Base-by-base conservation (phyloP, 2,329 filamentous ascomycete species). In the Chrysoporthe austroafricana region DNA sequence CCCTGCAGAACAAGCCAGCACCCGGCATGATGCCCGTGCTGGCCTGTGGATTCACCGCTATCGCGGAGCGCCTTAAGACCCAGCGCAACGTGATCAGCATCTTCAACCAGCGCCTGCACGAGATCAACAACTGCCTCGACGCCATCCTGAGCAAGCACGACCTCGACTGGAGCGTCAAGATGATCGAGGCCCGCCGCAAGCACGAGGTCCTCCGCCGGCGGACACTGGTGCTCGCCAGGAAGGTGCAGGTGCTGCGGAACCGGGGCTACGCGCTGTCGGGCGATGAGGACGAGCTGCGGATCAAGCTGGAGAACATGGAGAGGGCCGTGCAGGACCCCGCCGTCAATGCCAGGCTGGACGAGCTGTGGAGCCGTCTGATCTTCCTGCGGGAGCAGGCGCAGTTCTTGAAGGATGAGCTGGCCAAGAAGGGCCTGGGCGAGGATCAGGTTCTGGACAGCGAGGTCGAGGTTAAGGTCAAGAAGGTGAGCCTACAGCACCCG, bases 281-380 rank as follows among this genome's bases (percentile, higher is more conserved):
- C 54, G 89, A 92, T 70, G 92, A 96, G 77, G 93, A 96, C 74
- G 90, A 91, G 71, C 78, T 96, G 58, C 89, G 90, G 77, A 87
- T 88, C 73, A 91, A 92, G 76, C 82, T 96, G 68, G 82, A 89
- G 74, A 83, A 81, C 34, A 81, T 96, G 67, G 91, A 94, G 76
- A 87, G 88, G 74, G 83, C 84, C 62, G 87, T 93, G 39, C 88
- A 89, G 71, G 92, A 96, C 74, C 92, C 93, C 8, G 89, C 89
- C 8, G 84, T 95, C 66, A 86, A 87, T 48, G 92, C 91, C 2
- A 83, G 91, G 72, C 90, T 93, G 75, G 93, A 96, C 78, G 92
- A 96, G 81, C 88, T 96, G 57, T 96, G 92, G 92, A 93, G 92
- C 71, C 84, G 92, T 58, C 86, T 96, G 80, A 90, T 94, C 61